A percentile compares a stretch with the other conserved stretches of the same genome.
These are phyloP conservation scores for Castanospermum australe DNA, from an alignment of 306 rosid genomes.

Conservation along the genomic window DNA sequence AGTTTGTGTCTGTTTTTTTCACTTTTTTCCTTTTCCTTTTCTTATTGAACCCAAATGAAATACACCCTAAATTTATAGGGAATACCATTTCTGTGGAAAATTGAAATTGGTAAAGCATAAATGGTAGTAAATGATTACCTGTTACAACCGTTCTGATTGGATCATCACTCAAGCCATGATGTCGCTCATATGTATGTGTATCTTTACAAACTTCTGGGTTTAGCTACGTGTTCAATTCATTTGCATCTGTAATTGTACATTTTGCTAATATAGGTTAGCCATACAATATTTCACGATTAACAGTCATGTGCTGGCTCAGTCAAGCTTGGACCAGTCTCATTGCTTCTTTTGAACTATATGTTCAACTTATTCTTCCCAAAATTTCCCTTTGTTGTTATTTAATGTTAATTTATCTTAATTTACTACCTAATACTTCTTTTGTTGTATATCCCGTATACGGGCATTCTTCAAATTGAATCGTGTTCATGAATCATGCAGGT, in stretches of 20 bases:
- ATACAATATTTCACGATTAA: neutral
- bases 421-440: neutral
- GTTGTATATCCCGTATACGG: neutral
- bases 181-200: neutral
- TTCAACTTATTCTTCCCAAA: neutral
- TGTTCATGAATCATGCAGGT: conserved; percentile 61
- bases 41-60: neutral
- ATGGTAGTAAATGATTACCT: neutral
- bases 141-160: neutral
- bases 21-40: neutral
- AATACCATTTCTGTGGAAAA: neutral
- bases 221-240: neutral
- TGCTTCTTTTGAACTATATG: neutral
- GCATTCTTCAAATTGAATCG: conserved; percentile 1
- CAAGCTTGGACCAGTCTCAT: conserved; percentile 5
- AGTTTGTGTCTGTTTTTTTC: neutral
- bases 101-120: neutral
- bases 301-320: neutral
- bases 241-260: neutral
- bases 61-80: neutral
- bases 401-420: neutral
- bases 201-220: neutral
- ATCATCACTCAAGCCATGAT: neutral
- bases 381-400: neutral
- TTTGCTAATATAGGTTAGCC: neutral